Evolutionary conservation across 345 rosid species (phyloP).

Genomic region (Camelina hispida): DNA sequence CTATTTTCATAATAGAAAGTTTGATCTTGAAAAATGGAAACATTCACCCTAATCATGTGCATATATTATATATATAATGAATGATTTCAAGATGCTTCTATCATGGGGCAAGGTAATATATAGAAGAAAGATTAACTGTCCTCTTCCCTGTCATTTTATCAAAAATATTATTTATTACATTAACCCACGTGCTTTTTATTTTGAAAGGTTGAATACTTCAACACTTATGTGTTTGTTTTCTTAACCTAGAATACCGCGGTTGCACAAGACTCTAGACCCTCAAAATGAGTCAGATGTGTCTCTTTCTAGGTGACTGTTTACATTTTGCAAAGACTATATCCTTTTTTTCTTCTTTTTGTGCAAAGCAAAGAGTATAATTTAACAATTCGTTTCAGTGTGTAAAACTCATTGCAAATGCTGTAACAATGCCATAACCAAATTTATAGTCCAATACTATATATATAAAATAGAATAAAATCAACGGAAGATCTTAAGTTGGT

Average conservation of each 20-base stretch:
- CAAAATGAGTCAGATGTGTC: neutral
- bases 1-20: neutral
- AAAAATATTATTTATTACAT: slow-evolving; percentile 26
- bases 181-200: slow-evolving; percentile 29
- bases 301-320: neutral
- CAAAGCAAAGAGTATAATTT: too few relatives aligned
- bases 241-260: neutral
- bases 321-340: too few relatives aligned
- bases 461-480: slow-evolving; percentile 5
- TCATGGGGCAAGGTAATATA: slow-evolving; percentile 27
- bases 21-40: neutral
- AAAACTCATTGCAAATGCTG: neutral
- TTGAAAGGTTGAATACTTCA: slow-evolving; percentile 18
- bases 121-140: slow-evolving; percentile 13
- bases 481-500: slow-evolving; percentile 32
- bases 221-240: slow-evolving; percentile 1
- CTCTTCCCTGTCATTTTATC: slow-evolving; percentile 31
- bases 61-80: neutral
- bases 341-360: too few relatives aligned
- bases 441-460: slow-evolving; percentile 3
- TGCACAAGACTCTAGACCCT: slow-evolving; percentile 25
- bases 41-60: slow-evolving; percentile 21
- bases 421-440: slow-evolving; percentile 23
- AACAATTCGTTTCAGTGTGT: neutral
- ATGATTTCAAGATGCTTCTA: slow-evolving; percentile 20